These are phyloP conservation scores for Aureoboletus auriporus DNA, from an alignment of 768 basidiomycete genomes.

Conservation along the genomic window DNA sequence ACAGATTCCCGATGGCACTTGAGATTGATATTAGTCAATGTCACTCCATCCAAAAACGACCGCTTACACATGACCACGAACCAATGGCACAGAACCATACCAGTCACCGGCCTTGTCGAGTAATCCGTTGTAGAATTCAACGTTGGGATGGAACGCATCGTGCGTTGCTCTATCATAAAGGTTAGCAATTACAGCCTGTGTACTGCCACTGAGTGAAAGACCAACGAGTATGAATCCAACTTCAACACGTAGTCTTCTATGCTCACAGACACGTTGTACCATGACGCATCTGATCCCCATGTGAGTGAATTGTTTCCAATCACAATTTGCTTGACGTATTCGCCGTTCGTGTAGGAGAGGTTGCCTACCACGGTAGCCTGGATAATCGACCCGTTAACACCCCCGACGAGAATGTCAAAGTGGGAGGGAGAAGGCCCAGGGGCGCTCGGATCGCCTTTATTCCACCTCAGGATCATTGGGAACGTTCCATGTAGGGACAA, in stretches of 20 bases:
- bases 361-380: neutral
- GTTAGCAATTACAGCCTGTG: neutral
- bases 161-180: slow-evolving; percentile 3
- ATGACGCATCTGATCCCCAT: slow-evolving; percentile 9
- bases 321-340: slow-evolving; percentile 3
- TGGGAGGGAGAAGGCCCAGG: neutral
- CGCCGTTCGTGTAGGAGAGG: slow-evolving; percentile 1
- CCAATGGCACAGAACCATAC: slow-evolving; percentile 12
- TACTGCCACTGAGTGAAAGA: neutral
- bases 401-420: slow-evolving; percentile 7
- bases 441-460: slow-evolving; percentile 6
- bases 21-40: neutral
- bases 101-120: slow-evolving; percentile 5
- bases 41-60: neutral
- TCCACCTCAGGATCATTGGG: slow-evolving; percentile 14
- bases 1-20: slow-evolving; percentile 3
- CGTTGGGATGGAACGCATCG: slow-evolving; percentile 12
- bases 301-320: slow-evolving; percentile 7
- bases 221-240: slow-evolving; percentile 13
- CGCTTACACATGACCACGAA: slow-evolving; percentile 12
- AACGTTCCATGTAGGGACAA: slow-evolving; percentile 10
- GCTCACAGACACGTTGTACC: slow-evolving; percentile 13
- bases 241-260: slow-evolving; percentile 5
- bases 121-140: slow-evolving; percentile 9
- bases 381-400: slow-evolving; percentile 8